Evolutionary conservation across 2,329 filamentous ascomycete species (phyloP).

Genomic region (Aspergillus versicolor): DNA sequence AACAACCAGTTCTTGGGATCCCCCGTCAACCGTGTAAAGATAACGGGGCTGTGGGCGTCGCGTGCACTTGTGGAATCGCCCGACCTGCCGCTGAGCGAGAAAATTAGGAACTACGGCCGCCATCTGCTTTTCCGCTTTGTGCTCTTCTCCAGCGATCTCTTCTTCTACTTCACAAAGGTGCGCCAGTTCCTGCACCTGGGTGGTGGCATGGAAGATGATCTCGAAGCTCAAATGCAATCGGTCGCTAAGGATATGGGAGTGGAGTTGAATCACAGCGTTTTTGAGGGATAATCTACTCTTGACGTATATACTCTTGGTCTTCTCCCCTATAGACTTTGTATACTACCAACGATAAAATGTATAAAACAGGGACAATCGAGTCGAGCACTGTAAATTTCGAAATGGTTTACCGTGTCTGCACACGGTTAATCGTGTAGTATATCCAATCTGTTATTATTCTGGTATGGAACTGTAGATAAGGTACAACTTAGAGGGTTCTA

Average conservation of each 20-base stretch:
- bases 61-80: constrained; percentile 75
- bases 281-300: constrained; percentile 64
- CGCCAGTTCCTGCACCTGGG: constrained; percentile 75
- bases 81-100: constrained; percentile 61
- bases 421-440: background rate
- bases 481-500: background rate
- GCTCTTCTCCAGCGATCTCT: constrained; percentile 71
- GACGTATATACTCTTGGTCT: background rate
- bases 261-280: constrained; percentile 83
- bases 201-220: constrained; percentile 88
- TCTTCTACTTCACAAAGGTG: constrained; percentile 79
- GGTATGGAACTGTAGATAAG: background rate
- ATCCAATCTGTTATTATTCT: background rate
- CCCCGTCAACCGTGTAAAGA: constrained; percentile 88
- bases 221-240: constrained; percentile 80
- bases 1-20: constrained; percentile 90
- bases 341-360: background rate
- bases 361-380: constrained; percentile 1
- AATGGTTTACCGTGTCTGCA: background rate
- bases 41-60: constrained; percentile 87
- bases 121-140: constrained; percentile 83
- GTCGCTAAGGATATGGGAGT: constrained; percentile 91
- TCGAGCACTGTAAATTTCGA: background rate
- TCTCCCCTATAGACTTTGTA: constrained; percentile 8
- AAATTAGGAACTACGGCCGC: constrained; percentile 67